Evolutionary conservation across 2,329 filamentous ascomycete species (phyloP).

Genomic region (Davidsoniella virescens): DNA sequence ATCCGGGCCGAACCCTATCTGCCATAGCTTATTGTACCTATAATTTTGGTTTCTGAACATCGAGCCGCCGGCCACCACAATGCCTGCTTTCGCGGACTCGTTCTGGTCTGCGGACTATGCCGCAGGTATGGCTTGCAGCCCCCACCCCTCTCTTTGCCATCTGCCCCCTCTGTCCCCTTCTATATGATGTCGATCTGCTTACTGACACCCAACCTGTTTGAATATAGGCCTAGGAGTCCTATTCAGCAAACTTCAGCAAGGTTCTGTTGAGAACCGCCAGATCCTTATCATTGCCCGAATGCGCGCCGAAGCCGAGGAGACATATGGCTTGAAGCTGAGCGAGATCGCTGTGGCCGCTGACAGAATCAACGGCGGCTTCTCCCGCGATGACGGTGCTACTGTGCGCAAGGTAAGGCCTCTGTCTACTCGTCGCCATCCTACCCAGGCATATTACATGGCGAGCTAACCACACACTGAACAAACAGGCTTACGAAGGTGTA

Average conservation of each 20-base stretch:
- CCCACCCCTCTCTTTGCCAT: neutral
- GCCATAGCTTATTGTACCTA: too few relatives aligned
- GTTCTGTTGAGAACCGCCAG: constrained; percentile 87
- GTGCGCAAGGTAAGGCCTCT: constrained; percentile 62
- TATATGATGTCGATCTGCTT: neutral
- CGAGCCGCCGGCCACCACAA: constrained; percentile 25
- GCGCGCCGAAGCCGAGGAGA: constrained; percentile 89
- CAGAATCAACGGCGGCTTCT: constrained; percentile 69
- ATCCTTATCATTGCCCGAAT: constrained; percentile 79
- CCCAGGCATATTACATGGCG: neutral
- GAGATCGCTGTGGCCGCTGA: constrained; percentile 74
- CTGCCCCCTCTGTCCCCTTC: neutral
- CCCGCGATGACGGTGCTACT: constrained; percentile 85
- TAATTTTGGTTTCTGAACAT: neutral
- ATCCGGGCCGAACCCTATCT: too few relatives aligned
- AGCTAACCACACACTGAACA: neutral
- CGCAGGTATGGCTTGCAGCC: constrained; percentile 43
- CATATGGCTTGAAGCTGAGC: constrained; percentile 64
- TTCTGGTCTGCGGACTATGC: constrained; percentile 99
- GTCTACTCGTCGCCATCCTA: neutral
- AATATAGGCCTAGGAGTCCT: constrained; percentile 65
- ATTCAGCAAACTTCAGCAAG: constrained; percentile 93
- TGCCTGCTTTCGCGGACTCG: constrained; percentile 84
- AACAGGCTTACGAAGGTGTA: constrained; percentile 81
- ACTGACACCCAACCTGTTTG: neutral